A percentile compares a stretch with the other conserved stretches of the same genome.
phyloP scores from a whole-genome alignment of 2,329 filamentous ascomycete genomes.

The Aureobasidium pullulans region DNA sequence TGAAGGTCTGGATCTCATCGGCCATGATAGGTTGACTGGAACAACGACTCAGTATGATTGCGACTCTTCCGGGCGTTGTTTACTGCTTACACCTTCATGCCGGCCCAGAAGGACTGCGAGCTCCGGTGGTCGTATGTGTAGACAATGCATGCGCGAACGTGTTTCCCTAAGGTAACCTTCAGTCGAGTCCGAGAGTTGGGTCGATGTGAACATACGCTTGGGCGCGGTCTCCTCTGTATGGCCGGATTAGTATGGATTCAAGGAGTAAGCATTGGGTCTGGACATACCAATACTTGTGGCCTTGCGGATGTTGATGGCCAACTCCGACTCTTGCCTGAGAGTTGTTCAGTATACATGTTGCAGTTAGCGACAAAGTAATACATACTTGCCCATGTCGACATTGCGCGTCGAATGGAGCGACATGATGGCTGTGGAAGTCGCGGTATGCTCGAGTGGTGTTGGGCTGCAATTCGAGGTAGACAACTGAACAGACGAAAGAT shows the following conservation, averaged over 20 bases:
- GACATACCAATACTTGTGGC: slow-evolving; percentile 54
- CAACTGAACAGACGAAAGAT: background rate
- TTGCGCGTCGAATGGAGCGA: slow-evolving; percentile 40
- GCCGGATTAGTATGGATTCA: slow-evolving; percentile 18
- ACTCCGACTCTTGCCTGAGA: slow-evolving; percentile 54
- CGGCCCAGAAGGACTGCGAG: slow-evolving; percentile 89
- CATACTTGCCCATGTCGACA: slow-evolving; percentile 56
- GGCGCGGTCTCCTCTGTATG: slow-evolving; percentile 55
- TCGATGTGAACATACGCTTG: slow-evolving; percentile 45
- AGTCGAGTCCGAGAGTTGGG: slow-evolving; percentile 19
- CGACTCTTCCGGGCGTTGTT: slow-evolving; percentile 2
- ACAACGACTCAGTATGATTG: slow-evolving; percentile 10
- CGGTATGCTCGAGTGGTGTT: background rate
- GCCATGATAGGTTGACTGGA: slow-evolving; percentile 88
- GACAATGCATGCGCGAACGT: slow-evolving; percentile 95
- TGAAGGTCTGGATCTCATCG: slow-evolving; percentile 98
- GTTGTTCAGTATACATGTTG: slow-evolving; percentile 10
- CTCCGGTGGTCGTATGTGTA: slow-evolving; percentile 99
- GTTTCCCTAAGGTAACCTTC: slow-evolving; percentile 55
- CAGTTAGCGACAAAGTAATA: slow-evolving; percentile 28
- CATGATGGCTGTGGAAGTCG: slow-evolving; percentile 19
- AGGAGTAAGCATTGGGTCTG: slow-evolving; percentile 14
- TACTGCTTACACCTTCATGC: slow-evolving; percentile 84
- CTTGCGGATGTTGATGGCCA: slow-evolving; percentile 61
- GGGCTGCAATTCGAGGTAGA: background rate